Conservation (phyloP, 23 red algal genomes). For the Rhodosorus marinus region DNA sequence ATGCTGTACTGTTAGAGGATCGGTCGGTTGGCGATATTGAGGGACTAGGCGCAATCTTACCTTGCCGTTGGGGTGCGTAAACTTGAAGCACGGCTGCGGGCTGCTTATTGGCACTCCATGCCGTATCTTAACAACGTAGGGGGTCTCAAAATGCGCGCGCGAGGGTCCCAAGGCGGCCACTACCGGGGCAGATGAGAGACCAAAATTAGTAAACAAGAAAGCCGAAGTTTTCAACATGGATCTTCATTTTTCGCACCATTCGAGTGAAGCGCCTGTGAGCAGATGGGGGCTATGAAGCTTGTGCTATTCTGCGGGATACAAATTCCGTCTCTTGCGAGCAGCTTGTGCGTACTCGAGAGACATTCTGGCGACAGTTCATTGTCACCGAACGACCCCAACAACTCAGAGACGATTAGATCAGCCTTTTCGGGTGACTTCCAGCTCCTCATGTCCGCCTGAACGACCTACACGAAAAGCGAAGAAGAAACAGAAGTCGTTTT, state of each 20-base stretch:
- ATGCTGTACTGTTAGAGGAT: no score
- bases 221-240: conserved; percentile 27
- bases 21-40: no score
- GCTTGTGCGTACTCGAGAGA: conserved; percentile 27
- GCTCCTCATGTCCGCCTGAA: conserved; percentile 29
- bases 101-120: conserved; percentile 26
- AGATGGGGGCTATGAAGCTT: conserved; percentile 44
- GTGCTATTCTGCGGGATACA: conserved; percentile 46
- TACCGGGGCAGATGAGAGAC: no score
- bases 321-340: conserved; percentile 17
- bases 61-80: conserved; percentile 38
- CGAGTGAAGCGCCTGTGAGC: conserved; percentile 34
- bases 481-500: conserved; percentile 32
- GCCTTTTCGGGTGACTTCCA: conserved; percentile 19
- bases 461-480: conserved; percentile 44
- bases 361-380: conserved; percentile 82
- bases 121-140: conserved; percentile 81
- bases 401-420: conserved; percentile 65
- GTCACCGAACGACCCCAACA: conserved; percentile 77
- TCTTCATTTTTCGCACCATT: conserved; percentile 3
- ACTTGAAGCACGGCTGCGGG: conserved; percentile 28
- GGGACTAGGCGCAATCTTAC: no score
- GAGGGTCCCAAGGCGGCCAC: no score
- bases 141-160: conserved; percentile 24
- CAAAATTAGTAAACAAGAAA: no score